Conservation (phyloP, 2,329 filamentous ascomycete species). For the Pezicula rhizophila region DNA sequence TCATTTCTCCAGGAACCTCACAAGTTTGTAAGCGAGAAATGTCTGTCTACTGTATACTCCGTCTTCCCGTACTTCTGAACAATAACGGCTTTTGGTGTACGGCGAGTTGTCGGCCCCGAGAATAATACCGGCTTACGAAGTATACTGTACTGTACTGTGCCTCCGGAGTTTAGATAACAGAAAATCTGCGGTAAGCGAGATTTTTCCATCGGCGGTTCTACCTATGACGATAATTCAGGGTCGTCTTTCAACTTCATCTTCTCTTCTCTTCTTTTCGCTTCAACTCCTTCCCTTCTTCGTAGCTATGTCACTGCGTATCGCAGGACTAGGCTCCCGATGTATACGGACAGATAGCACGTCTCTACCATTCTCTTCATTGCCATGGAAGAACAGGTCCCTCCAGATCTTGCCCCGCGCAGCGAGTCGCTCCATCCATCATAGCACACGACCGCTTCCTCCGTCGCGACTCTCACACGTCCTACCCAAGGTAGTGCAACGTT, state of each 20-base stretch:
- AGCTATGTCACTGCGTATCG: conserved; percentile 24
- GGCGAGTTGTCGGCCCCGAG: too few relatives aligned
- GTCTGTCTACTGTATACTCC: too few relatives aligned
- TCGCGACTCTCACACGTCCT: background rate
- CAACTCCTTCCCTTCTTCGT: conserved; percentile 1
- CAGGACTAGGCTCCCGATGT: conserved; percentile 15
- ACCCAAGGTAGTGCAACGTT: conserved; percentile 10
- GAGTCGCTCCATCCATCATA: background rate
- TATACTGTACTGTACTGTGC: too few relatives aligned
- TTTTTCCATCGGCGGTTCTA: too few relatives aligned
- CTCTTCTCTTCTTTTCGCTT: background rate
- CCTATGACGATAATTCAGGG: background rate
- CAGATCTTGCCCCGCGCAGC: background rate
- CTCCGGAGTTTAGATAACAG: background rate
- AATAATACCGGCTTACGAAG: too few relatives aligned
- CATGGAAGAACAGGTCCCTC: background rate
- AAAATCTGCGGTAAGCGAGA: background rate
- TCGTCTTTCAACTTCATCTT: background rate
- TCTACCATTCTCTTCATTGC: background rate
- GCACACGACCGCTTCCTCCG: conserved; percentile 2
- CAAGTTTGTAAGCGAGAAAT: too few relatives aligned
- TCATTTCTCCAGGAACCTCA: too few relatives aligned
- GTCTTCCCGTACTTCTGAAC: too few relatives aligned
- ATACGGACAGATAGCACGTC: conserved; percentile 6
- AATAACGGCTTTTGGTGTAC: too few relatives aligned